Evolutionary conservation across 78 protist genomes (phyloP), one percentile per base, ranked within the genome.

Genomic region (Abeoforma whisleri): DNA sequence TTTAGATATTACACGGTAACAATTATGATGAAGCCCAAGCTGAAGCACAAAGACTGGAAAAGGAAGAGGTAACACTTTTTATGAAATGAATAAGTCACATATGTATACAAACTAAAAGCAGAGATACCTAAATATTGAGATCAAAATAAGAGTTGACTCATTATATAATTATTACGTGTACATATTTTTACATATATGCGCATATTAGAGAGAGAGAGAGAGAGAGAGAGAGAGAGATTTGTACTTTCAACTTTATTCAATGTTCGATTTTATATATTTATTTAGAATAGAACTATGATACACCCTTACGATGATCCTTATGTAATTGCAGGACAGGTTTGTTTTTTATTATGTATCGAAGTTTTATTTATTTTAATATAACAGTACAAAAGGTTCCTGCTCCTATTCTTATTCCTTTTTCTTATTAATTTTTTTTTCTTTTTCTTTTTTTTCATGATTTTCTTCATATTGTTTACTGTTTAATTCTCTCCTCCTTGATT

Each of bases 261-360:
- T 72, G 2, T 72, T 35, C 2, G 2, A 16, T 72, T 12, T 72
- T 72, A 19, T 48, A 48, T 48, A 48, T 72, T 35, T 12, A 37
- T 12, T 72, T 35, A 77, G 81, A 57, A 57, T 2, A 28, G 39
- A 23, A 77, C 81, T 2, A n/a, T 84, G 76, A 84, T 84, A 37
- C 92, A 90, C 80, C 92, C 95, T n/a, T 92, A 81, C 88, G 92
- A 92, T 68, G 94, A 92, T 80, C 93, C 93, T 16, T 33, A 35
- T 36, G 92, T 91, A 62, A 92, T 92, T 48, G 91, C 92, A 1
- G 95, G 93, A 25, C 91, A 91, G 68, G 93, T 39, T 88, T 91
- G n/a, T 39, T 81, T 32, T 91, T 83, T 19, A 62, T 35, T 48
- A 74, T 74, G 25, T 25, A 0, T 0, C 28, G 0, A 74, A 35